Evolutionary conservation across 2,329 filamentous ascomycete genomes (phyloP).

Genomic region (Aureobasidium melanogenum): DNA sequence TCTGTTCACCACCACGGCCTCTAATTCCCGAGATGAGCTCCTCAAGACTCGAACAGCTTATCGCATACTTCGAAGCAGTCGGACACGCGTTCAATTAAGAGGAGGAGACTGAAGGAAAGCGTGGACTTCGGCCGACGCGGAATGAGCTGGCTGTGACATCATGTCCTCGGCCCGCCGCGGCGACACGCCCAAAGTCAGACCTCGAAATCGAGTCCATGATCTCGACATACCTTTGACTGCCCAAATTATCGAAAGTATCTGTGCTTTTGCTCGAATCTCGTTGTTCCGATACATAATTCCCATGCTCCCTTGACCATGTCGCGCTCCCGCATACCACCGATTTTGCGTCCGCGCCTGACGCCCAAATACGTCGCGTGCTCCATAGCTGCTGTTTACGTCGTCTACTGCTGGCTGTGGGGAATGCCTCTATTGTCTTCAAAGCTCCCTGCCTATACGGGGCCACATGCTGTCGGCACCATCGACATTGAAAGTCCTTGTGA

Average conservation of each 20-base stretch:
- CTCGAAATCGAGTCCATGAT: neutral
- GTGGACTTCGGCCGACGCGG: neutral
- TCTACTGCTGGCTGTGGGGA: constrained; percentile 29
- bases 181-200: neutral
- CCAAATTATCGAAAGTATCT: neutral
- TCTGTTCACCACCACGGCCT: neutral
- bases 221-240: neutral
- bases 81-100: neutral
- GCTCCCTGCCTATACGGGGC: constrained; percentile 34
- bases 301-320: neutral
- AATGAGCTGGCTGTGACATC: neutral
- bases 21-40: no score
- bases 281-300: neutral
- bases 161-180: neutral
- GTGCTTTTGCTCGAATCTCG: neutral
- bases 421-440: constrained; percentile 34
- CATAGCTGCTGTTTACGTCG: constrained; percentile 20
- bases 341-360: constrained; percentile 17
- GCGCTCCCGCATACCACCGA: neutral
- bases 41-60: neutral
- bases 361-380: constrained; percentile 16
- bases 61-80: neutral
- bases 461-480: constrained; percentile 34
- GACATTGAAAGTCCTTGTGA: constrained; percentile 35
- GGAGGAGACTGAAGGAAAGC: neutral